A percentile compares a stretch with the other conserved stretches of the same genome.
These are phyloP conservation scores for Cystofilobasidium ferigula DNA, from an alignment of 768 basidiomycete species.

Conservation along the genomic window DNA sequence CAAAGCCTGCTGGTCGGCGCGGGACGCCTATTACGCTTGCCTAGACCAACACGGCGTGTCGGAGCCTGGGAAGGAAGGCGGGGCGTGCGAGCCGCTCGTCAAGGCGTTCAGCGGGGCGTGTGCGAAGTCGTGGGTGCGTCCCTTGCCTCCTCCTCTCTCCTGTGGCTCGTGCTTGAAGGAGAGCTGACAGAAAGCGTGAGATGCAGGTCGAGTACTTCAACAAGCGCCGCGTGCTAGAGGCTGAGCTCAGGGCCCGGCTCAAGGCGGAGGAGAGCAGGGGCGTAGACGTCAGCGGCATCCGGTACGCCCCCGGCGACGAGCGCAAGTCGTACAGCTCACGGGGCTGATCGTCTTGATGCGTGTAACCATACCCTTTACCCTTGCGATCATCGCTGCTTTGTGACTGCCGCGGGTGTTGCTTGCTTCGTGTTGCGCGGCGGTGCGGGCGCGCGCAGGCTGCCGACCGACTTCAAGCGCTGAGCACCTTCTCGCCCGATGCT, in stretches of 20 bases:
- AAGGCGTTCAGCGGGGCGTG: not conserved
- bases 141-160: not conserved
- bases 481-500: too few species aligned
- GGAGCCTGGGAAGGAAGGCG: not conserved
- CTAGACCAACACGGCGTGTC: not conserved
- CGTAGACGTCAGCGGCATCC: conserved; percentile 3
- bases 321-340: not conserved
- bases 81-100: not conserved
- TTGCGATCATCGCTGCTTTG: too few species aligned
- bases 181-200: too few species aligned
- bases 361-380: too few species aligned
- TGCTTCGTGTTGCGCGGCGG: too few species aligned
- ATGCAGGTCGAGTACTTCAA: conserved; percentile 14
- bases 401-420: too few species aligned
- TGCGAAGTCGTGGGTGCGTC: not conserved
- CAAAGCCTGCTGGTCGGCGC: not conserved
- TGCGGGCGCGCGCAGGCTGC: not conserved
- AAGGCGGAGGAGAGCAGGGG: not conserved
- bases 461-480: not conserved
- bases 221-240: conserved; percentile 9
- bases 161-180: not conserved
- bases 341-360: too few species aligned
- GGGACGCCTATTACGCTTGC: conserved; percentile 1
- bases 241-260: not conserved
- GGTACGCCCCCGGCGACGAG: not conserved